Conservation (phyloP, 352 stramenopile genomes). For the Phytophthora rubi region DNA sequence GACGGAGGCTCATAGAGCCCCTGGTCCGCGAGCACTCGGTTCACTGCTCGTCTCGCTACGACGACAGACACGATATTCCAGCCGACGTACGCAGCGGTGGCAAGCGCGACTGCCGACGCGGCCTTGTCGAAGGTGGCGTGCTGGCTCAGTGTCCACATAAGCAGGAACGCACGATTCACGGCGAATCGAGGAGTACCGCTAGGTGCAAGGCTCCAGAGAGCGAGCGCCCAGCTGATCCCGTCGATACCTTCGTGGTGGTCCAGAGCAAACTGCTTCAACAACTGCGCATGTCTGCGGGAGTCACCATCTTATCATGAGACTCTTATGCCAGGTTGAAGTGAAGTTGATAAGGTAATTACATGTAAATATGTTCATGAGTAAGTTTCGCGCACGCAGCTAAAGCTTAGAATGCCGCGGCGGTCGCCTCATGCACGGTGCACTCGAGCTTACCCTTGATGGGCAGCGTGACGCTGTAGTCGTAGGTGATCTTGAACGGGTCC, state of each 20-base stretch:
- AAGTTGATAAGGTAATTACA: background rate
- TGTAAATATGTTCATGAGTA: background rate
- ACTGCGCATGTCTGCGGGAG: background rate
- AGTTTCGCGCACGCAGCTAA: background rate
- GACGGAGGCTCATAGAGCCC: slow-evolving; percentile 27
- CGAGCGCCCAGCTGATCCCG: slow-evolving; percentile 11
- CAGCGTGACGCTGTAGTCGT: slow-evolving; percentile 48
- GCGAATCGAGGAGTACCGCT: slow-evolving; percentile 5
- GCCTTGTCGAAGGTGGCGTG: slow-evolving; percentile 18
- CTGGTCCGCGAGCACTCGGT: slow-evolving; percentile 19
- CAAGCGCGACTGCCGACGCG: slow-evolving; percentile 7
- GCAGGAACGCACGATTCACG: slow-evolving; percentile 2
- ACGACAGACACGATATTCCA: slow-evolving; percentile 19
- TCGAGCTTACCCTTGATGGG: slow-evolving; percentile 44
- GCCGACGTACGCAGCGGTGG: slow-evolving; percentile 17
- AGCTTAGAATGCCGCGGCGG: slow-evolving; percentile 29
- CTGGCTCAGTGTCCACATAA: slow-evolving; percentile 18
- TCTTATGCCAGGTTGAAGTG: background rate
- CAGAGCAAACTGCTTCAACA: slow-evolving; percentile 15
- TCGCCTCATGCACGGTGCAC: slow-evolving; percentile 30
- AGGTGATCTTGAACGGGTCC: slow-evolving; percentile 48
- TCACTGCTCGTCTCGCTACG: slow-evolving; percentile 9
- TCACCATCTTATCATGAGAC: background rate
- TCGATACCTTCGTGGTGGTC: slow-evolving; percentile 19
- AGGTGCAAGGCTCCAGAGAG: slow-evolving; percentile 4